Evolutionary conservation across 164 flowering plant genomes (phyloP).

Genomic region (Amborella trichopoda): DNA sequence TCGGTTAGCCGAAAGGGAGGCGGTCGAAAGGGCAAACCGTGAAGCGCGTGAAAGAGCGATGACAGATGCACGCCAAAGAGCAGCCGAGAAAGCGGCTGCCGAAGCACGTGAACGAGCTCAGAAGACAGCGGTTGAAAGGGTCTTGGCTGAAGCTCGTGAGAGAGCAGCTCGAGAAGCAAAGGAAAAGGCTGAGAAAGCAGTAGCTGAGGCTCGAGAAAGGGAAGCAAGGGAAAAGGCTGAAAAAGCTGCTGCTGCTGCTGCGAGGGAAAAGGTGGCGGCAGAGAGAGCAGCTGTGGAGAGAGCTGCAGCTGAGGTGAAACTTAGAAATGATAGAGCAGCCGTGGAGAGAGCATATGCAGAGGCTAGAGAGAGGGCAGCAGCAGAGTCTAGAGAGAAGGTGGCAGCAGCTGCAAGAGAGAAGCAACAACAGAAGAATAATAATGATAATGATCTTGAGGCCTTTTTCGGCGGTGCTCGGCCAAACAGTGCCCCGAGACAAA

Average conservation of each 20-base stretch:
- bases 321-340: constrained; percentile 65
- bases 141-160: constrained; percentile 86
- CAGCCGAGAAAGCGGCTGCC: constrained; percentile 21
- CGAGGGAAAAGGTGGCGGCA: constrained; percentile 14
- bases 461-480: constrained; percentile 65
- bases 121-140: constrained; percentile 47
- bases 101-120: constrained; percentile 76
- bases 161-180: constrained; percentile 77
- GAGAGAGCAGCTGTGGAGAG: constrained; percentile 39
- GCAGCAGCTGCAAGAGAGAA: constrained; percentile 58
- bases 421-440: constrained; percentile 42
- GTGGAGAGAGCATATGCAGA: constrained; percentile 70
- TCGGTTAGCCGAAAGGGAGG: constrained; percentile 66
- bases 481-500: constrained; percentile 76
- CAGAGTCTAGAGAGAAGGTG: constrained; percentile 60
- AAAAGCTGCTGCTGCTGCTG: constrained; percentile 14
- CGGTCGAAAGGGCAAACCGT: constrained; percentile 55
- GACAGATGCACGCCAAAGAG: constrained; percentile 39
- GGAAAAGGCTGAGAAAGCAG: constrained; percentile 73
- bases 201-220: constrained; percentile 38
- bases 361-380: constrained; percentile 73
- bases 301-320: constrained; percentile 45
- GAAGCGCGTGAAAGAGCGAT: constrained; percentile 6
- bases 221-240: constrained; percentile 3
- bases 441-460: constrained; percentile 73